A percentile compares a stretch with the other conserved stretches of the same genome.
phyloP scores from a whole-genome alignment of 768 basidiomycete genomes.

The Pholiota molesta region DNA sequence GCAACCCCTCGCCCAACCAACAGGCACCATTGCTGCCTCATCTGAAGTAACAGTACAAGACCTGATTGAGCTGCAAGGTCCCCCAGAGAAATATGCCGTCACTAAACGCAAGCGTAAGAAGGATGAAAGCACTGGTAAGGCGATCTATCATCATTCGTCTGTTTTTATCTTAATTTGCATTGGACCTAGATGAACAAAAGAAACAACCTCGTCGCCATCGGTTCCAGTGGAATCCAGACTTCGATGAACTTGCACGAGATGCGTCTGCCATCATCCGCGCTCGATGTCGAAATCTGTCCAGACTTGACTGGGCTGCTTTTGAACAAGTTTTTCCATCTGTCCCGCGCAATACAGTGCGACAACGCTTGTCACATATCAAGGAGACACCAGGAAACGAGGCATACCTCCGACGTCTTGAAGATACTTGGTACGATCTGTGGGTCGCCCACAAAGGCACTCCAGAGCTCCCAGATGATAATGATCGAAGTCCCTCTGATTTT shows the following conservation, averaged over 20 bases:
- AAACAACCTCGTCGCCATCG: constrained; percentile 55
- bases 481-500: constrained; percentile 69
- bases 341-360: constrained; percentile 72
- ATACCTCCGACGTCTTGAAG: constrained; percentile 79
- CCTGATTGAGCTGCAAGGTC: constrained; percentile 31
- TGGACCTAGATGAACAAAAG: constrained; percentile 43
- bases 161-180: background rate
- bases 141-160: background rate
- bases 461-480: constrained; percentile 72
- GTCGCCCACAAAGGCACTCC: constrained; percentile 65
- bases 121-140: constrained; percentile 32
- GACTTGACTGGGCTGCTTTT: constrained; percentile 73
- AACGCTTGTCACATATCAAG: constrained; percentile 62
- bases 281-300: constrained; percentile 63
- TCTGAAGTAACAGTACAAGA: constrained; percentile 26
- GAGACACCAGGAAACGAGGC: constrained; percentile 68
- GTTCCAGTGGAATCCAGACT: constrained; percentile 85
- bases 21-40: constrained; percentile 7
- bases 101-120: constrained; percentile 27
- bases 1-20: constrained; percentile 11
- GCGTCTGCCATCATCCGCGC: constrained; percentile 81
- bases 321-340: constrained; percentile 81
- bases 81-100: constrained; percentile 23
- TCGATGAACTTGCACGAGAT: constrained; percentile 88
- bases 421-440: constrained; percentile 84